Conservation (phyloP, 768 basidiomycete species). For the Lentinula raphanica region DNA sequence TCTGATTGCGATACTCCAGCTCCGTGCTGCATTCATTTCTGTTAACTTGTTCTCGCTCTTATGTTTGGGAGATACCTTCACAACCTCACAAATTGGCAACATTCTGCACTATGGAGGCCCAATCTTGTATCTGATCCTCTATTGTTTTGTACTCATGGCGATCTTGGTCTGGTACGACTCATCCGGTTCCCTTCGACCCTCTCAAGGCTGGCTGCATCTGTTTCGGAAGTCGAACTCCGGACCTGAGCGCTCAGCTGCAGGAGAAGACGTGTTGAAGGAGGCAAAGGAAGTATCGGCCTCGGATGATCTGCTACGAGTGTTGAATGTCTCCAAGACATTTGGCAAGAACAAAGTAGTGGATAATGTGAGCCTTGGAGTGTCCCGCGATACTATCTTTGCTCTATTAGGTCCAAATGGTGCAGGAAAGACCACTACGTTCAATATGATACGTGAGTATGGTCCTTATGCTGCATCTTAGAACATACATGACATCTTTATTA, state of each 20-base stretch:
- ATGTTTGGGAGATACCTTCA: conserved; percentile 52
- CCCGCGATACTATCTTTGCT: conserved; percentile 60
- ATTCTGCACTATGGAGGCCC: conserved; percentile 69
- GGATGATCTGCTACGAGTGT: conserved; percentile 55
- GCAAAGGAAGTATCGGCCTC: conserved; percentile 42
- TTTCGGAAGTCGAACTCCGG: conserved; percentile 9
- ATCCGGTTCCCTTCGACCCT: conserved; percentile 44
- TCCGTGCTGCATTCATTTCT: conserved; percentile 68
- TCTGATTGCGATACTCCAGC: conserved; percentile 27
- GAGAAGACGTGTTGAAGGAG: conserved; percentile 53
- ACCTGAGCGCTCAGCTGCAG: conserved; percentile 16
- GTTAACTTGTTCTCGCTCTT: conserved; percentile 73
- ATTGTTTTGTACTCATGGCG: conserved; percentile 50
- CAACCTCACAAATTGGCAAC: conserved; percentile 40
- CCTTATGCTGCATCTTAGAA: background rate
- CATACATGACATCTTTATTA: background rate
- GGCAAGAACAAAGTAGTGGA: conserved; percentile 57
- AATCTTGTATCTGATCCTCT: conserved; percentile 65
- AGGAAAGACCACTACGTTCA: conserved; percentile 79
- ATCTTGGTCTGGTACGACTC: conserved; percentile 68
- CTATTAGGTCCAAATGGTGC: conserved; percentile 80
- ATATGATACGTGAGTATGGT: conserved; percentile 68
- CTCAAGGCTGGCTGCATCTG: conserved; percentile 2
- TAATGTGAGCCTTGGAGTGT: conserved; percentile 65
- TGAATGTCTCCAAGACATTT: conserved; percentile 60